Percentiles rank a stretch among this genome's conserved stretches.
These are phyloP conservation scores for Fragaria nilgerrensis DNA, from an alignment of 306 rosid species.

Conservation along the genomic window DNA sequence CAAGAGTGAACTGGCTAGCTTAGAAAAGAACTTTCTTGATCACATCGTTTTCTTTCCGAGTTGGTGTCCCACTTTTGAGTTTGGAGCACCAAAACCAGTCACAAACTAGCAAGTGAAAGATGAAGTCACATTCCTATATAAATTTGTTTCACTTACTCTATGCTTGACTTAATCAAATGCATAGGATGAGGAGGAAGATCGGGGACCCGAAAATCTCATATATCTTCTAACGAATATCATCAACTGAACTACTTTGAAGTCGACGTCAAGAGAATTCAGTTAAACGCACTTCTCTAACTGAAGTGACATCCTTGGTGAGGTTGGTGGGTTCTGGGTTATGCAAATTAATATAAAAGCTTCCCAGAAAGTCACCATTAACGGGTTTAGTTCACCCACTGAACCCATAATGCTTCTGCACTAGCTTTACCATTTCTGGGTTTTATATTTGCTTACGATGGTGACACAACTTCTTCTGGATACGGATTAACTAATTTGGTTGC, in stretches of 20 bases:
- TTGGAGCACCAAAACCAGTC: conserved; percentile 39
- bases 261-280: conserved; percentile 45
- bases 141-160: conserved; percentile 14
- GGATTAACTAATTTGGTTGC: neutral
- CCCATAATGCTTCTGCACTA: conserved; percentile 25
- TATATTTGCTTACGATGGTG: conserved; percentile 12
- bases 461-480: neutral
- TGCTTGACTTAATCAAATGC: neutral
- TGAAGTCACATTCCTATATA: neutral
- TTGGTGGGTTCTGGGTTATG: conserved; percentile 37
- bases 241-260: conserved; percentile 15
- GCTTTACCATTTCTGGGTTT: neutral
- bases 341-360: neutral
- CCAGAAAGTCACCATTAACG: conserved; percentile 21
- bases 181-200: neutral
- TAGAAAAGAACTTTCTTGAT: neutral
- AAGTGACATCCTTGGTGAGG: conserved; percentile 75
- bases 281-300: conserved; percentile 57
- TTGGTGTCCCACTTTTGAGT: conserved; percentile 57
- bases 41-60: conserved; percentile 10
- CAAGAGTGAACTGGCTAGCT: neutral
- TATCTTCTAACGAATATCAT: conserved; percentile 5
- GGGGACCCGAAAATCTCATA: neutral
- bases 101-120: conserved; percentile 6
- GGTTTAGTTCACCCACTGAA: conserved; percentile 94